These are phyloP conservation scores for Monosporascus cannonballus DNA, from an alignment of 2,329 filamentous ascomycete species.

Conservation along the genomic window DNA sequence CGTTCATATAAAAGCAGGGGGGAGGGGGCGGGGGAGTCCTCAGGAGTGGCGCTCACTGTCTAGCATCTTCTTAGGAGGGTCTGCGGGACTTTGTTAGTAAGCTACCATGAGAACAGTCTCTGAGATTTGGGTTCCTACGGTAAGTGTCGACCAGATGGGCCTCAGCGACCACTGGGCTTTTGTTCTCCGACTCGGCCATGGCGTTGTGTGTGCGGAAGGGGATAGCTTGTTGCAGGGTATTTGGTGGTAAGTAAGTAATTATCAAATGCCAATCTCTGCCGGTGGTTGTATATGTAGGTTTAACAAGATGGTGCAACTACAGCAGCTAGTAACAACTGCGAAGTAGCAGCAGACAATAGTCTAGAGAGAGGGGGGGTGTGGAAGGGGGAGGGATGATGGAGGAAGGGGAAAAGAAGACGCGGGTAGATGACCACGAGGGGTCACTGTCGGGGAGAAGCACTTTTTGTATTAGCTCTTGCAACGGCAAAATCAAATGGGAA, in stretches of 20 bases:
- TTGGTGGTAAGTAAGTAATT: background rate
- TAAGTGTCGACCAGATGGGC: slow-evolving; percentile 72
- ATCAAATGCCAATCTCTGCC: background rate
- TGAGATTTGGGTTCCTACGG: slow-evolving; percentile 39
- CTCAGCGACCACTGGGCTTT: slow-evolving; percentile 61
- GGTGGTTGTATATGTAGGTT: too few relatives aligned
- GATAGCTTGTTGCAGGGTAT: slow-evolving; percentile 13
- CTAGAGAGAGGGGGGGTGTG: background rate
- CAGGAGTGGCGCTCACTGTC: slow-evolving; percentile 46
- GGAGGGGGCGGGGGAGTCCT: background rate
- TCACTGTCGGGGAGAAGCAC: background rate
- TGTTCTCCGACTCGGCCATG: slow-evolving; percentile 41
- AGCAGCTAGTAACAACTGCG: background rate
- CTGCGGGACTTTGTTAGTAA: slow-evolving; percentile 32
- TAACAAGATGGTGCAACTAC: background rate
- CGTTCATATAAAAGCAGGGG: background rate
- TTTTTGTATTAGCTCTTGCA: background rate
- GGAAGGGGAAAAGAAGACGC: background rate
- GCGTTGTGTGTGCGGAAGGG: slow-evolving; percentile 11
- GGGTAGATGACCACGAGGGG: background rate
- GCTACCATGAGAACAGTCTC: slow-evolving; percentile 2
- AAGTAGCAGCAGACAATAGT: background rate
- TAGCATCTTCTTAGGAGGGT: slow-evolving; percentile 61
- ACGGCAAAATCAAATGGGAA: background rate
- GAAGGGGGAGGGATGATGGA: background rate